Evolutionary conservation across 2,329 filamentous ascomycete genomes (phyloP), one percentile per base, ranked within the genome.

Genomic region (Thielaviopsis cerberus): DNA sequence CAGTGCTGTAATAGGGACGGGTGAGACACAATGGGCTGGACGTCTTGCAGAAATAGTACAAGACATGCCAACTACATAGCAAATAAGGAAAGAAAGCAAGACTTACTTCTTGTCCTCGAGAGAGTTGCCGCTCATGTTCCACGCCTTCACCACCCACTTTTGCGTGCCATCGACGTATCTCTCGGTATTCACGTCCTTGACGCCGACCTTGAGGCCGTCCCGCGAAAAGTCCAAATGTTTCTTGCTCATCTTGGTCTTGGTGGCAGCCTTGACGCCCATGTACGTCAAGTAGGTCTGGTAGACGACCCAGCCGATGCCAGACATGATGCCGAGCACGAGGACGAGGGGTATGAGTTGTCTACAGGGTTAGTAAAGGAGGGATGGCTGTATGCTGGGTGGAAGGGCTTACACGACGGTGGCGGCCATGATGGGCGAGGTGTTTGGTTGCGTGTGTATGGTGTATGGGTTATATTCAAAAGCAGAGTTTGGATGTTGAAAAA

Each of bases 141-240:
- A 84, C 1, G 80, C 80, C 70, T 82, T 83, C 59, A 83, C 80
- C 57, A 83, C 70, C 70, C 76, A 80, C 63, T 75, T 80, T 72
- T 90, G 86, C 20, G 85, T 88, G 65, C 74, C 75, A 64, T 89
- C 86, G 65, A 86, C 79, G 67, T 88, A 87, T 53, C 77, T 79
- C 71, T 89, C 86, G 57, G 78, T 76, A 63, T 77, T 76, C 54
- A 85, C 69, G 61, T 87, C 76, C 70, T 83, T 85, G 61, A 90
- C 77, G 54, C 82, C 82, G 51, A 90, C 83, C 61, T 79, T 78
- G 61, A 86, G 71, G 58, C 86, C 86, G 59, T 88, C 85, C 67
- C 86, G 87, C 45, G 82, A 83, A 69, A 88, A 85, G 48, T 81
- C 74, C 59, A 90, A 78, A 67, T 89, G 85, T 72, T 85, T 86